Percentiles rank a stretch among this genome's conserved stretches.
These are phyloP conservation scores for Jaapia argillacea DNA, from an alignment of 768 basidiomycete species.

Conservation along the genomic window DNA sequence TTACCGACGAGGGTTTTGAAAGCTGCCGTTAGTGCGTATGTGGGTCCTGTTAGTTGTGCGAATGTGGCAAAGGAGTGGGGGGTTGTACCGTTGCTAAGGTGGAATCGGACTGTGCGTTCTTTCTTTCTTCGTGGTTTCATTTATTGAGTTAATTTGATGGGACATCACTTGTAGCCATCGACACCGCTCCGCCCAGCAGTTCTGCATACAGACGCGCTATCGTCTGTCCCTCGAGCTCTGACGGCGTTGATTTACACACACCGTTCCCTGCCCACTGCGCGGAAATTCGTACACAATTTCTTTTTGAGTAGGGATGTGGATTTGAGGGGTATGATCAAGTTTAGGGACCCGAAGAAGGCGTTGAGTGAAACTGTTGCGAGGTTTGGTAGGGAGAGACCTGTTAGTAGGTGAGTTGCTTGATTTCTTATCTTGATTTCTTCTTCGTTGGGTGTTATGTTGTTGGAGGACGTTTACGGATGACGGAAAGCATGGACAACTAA, in stretches of 20 bases:
- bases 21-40: conserved; percentile 86
- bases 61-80: conserved; percentile 83
- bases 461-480: neutral
- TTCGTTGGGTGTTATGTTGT: neutral
- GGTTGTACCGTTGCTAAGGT: conserved; percentile 64
- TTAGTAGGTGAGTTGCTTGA: conserved; percentile 44
- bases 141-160: conserved; percentile 2
- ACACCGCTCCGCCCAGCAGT: conserved; percentile 38
- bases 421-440: neutral
- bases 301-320: conserved; percentile 85
- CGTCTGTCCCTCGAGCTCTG: conserved; percentile 78
- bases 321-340: conserved; percentile 69
- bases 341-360: conserved; percentile 72
- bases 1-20: conserved; percentile 88
- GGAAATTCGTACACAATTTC: conserved; percentile 80
- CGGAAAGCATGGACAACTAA: neutral
- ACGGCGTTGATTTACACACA: conserved; percentile 86
- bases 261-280: conserved; percentile 76
- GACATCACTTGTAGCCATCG: conserved; percentile 26
- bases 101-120: conserved; percentile 63
- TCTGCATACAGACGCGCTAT: conserved; percentile 79
- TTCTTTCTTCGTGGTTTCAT: neutral
- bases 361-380: conserved; percentile 64
- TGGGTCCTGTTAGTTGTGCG: conserved; percentile 77
- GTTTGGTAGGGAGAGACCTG: conserved; percentile 54